phyloP scores from a whole-genome alignment of 805 yeast species.

The Sporopachydermia quercuum region DNA sequence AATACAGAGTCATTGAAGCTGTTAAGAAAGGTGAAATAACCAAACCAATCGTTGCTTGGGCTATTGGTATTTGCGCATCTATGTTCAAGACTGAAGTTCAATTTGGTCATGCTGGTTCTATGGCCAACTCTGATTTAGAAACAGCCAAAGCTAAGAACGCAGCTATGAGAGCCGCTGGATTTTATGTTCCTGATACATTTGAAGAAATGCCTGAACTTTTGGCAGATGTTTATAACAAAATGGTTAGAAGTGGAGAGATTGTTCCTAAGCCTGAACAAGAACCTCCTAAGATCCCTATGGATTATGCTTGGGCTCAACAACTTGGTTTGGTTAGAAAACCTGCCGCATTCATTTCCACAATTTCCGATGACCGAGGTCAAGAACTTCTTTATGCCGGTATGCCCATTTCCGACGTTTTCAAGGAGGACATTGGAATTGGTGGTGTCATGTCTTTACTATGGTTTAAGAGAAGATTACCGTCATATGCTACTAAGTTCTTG shows the following conservation, averaged over 20 bases:
- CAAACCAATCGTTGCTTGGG: constrained; percentile 60
- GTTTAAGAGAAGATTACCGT: constrained; percentile 29
- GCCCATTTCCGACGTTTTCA: constrained; percentile 31
- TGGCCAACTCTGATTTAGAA: constrained; percentile 56
- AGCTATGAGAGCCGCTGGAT: constrained; percentile 85
- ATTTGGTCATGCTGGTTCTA: constrained; percentile 57
- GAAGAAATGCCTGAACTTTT: constrained; percentile 28
- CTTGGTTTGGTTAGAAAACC: constrained; percentile 32
- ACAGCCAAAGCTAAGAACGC: constrained; percentile 52
- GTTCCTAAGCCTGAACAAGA: constrained; percentile 26
- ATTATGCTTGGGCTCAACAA: constrained; percentile 33
- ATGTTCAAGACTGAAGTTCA: constrained; percentile 52
- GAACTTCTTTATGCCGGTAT: constrained; percentile 31
- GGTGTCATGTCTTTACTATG: constrained; percentile 32
- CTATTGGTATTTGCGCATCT: constrained; percentile 58
- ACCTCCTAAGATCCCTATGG: constrained; percentile 32
- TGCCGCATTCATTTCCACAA: constrained; percentile 31
- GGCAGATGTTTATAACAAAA: constrained; percentile 59
- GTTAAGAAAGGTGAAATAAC: constrained; percentile 47
- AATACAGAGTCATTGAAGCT: constrained; percentile 57
- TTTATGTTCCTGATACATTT: constrained; percentile 72
- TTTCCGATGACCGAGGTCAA: constrained; percentile 33
- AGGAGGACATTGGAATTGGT: constrained; percentile 31
- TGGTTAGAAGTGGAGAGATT: constrained; percentile 27
- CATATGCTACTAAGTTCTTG: constrained; percentile 27